Conservation (phyloP, 1,284 basidiomycete genomes). For the Microstroma glucosiphilum region DNA sequence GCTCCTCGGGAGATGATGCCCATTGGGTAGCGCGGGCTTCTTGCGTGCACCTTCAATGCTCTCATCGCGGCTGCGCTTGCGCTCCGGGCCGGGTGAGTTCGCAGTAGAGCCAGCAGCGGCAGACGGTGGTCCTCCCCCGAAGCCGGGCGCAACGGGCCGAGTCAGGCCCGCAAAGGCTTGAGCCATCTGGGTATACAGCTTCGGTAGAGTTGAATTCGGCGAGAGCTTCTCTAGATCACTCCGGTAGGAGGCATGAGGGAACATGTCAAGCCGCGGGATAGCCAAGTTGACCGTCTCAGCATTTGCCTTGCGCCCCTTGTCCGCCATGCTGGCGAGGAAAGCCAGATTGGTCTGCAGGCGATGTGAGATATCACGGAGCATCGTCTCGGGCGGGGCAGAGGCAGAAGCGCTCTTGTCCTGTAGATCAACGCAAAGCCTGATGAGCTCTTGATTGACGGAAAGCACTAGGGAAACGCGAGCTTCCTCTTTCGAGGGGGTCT, state of each 20-base stretch:
- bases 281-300: background rate
- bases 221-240: background rate
- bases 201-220: background rate
- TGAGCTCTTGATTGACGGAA: background rate
- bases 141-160: background rate
- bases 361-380: slow-evolving; percentile 3
- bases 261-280: slow-evolving; percentile 2
- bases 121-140: background rate
- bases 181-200: background rate
- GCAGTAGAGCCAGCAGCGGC: background rate
- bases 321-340: background rate
- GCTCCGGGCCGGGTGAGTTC: background rate
- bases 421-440: background rate
- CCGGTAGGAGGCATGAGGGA: background rate
- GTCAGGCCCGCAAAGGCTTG: background rate
- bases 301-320: background rate
- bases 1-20: background rate
- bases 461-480: background rate
- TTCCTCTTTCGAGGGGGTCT: background rate
- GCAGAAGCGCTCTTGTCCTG: background rate
- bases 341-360: slow-evolving; percentile 7
- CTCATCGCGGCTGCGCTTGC: slow-evolving; percentile 3
- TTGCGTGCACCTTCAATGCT: background rate
- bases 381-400: no score
- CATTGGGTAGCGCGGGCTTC: background rate